Evolutionary conservation across 1,139 yeast genomes (phyloP), one percentile per base, ranked within the genome.

Genomic region (Taphrina wiesneri): DNA sequence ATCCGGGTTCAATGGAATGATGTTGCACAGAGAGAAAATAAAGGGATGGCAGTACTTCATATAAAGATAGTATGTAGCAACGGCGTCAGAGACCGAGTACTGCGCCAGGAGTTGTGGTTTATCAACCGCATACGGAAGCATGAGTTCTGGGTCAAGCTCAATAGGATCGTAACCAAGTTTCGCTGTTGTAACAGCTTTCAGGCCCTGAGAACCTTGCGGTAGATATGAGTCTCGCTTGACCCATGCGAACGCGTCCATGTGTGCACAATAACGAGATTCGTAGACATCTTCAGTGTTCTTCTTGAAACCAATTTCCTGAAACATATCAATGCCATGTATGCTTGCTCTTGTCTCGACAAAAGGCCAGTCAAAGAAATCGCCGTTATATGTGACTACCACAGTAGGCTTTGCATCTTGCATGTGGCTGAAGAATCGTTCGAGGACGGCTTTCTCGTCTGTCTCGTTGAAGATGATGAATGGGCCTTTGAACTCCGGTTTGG

Each of bases 331-430:
- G 26, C 90, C 97, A 75, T 93, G 96, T 68, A 84, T 83, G 41
- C 86, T 78, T 1, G 97, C 86, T 74, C 99, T 81, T 17, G 88
- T 86, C 72, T 92, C 99, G 4, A 95, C 95, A 76, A 91, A 95
- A 0, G 99, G 99, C 99, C 99, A 95, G 81, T 95, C 99, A 77
- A 95, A 95, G 74, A 91, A 91, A 75, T 95, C 99, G 80, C 99
- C 99, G 78, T 95, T 95, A 73, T 90, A 95, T 0, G 99, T 93
- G 0, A 97, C 96, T 66, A 95, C 93, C 13, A 93, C 97, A 0
- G 98, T 92, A 0, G 99, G 99, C 71, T 84, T 82, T 4, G 82
- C 88, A 63, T 93, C 98, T 70, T 93, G 80, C 25, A 95, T 84
- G 74, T 95, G 99, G 72, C 90, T 97, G 75, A 88, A 95, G 74